Evolutionary conservation across 352 stramenopile genomes (phyloP), one percentile per base, ranked within the genome.

Genomic region (Pythium plurisporium): DNA sequence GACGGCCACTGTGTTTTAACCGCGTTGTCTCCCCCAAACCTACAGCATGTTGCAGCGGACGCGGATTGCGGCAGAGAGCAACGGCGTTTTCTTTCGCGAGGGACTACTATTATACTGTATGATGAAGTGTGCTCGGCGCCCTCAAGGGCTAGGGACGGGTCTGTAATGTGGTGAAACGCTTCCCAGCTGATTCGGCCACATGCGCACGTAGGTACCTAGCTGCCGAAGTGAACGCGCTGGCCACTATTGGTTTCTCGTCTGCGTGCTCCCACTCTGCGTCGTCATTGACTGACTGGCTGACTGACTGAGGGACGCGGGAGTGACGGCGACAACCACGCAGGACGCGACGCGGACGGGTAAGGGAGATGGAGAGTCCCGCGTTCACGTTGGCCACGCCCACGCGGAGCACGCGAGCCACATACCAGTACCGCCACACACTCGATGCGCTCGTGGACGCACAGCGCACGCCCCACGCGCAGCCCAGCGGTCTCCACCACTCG

Each of bases 311-410:
- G 33, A 27, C 25, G 42, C 9, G 26, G 43, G 27, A 14, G 34
- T 26, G 50, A 58, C 33, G 9, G 4, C 17, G 30, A 15, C 22
- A 54, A 15, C 37, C 15, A n/a, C 26, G 10, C 22, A 7, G 12
- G n/a, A n/a, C n/a, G n/a, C n/a, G n/a, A n/a, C n/a, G n/a, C n/a
- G n/a, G 25, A 36, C 49, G 26, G 17, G 7, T 9, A 33, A 48
- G 22, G 26, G 34, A 48, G 33, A 43, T 43, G 46, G 46, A 53
- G 22, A 7, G 22, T 17, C 48, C 40, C n/a, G 38, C 29, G 17
- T 43, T 56, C 36, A 56, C 46, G 55, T 37, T 63, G 45, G 55
- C 45, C 26, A 55, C 47, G 45, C 55, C 50, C 25, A 58, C 55
- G 37, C 55, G 55, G 31, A 9, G 15, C 29, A 25, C 27, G 23